Conservation (phyloP, 192 early-diverging fungal genomes). For the Backusella mclennaniae region DNA sequence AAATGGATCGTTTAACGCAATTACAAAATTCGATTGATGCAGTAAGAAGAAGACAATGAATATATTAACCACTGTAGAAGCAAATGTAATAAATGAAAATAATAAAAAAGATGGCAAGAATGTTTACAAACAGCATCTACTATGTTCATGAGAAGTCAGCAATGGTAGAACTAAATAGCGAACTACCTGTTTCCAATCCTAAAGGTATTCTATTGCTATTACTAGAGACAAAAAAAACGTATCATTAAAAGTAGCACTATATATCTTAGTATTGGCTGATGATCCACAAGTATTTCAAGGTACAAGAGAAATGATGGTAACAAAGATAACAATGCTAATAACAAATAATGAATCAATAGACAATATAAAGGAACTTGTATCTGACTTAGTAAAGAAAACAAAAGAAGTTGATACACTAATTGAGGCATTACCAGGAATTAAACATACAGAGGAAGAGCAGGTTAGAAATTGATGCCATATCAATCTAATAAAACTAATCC, state of each 20-base stretch:
- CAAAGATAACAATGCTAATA: neutral
- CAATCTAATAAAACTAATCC: neutral
- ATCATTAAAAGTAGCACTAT: neutral
- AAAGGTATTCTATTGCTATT: constrained; percentile 23
- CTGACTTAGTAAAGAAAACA: constrained; percentile 51
- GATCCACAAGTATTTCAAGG: constrained; percentile 45
- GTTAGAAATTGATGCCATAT: neutral
- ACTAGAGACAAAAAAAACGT: neutral
- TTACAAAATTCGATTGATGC: constrained; percentile 54
- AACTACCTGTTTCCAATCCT: constrained; percentile 44
- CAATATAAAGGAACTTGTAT: constrained; percentile 46
- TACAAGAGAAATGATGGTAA: neutral
- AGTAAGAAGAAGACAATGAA: constrained; percentile 16
- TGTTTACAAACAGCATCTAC: constrained; percentile 55
- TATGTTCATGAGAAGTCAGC: constrained; percentile 44
- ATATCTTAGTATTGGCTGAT: constrained; percentile 40
- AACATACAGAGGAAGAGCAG: constrained; percentile 46
- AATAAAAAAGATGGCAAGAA: constrained; percentile 40
- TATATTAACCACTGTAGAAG: neutral
- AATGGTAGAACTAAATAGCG: constrained; percentile 37
- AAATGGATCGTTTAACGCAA: constrained; percentile 56
- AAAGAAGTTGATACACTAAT: constrained; percentile 52
- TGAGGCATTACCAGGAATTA: constrained; percentile 46
- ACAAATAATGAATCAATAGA: constrained; percentile 14
- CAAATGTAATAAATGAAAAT: neutral